phyloP scores from a whole-genome alignment of 2,329 filamentous ascomycete species.

The Cladosporium sp. region DNA sequence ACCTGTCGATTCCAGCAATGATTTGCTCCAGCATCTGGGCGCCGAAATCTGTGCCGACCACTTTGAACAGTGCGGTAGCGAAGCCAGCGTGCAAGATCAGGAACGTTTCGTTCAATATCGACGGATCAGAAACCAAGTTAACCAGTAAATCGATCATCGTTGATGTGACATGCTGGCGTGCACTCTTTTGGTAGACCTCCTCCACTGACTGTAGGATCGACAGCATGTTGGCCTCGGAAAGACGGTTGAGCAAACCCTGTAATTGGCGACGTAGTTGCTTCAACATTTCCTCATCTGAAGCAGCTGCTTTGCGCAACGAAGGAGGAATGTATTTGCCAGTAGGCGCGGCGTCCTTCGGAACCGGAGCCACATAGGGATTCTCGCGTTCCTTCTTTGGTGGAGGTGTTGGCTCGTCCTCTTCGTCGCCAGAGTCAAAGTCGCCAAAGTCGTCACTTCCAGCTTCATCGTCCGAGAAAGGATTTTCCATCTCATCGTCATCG shows the following conservation, averaged over 20 bases:
- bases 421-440: conserved; percentile 31
- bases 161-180: conserved; percentile 83
- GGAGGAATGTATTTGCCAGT: conserved; percentile 82
- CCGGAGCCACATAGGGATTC: conserved; percentile 84
- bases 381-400: conserved; percentile 56
- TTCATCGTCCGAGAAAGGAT: conserved; percentile 32
- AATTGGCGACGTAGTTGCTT: conserved; percentile 70
- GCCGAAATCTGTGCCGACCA: conserved; percentile 83
- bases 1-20: conserved; percentile 67
- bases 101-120: conserved; percentile 79
- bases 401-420: conserved; percentile 24
- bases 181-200: conserved; percentile 74
- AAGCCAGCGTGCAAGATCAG: conserved; percentile 89
- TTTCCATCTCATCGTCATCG: conserved; percentile 35
- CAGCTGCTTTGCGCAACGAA: conserved; percentile 64
- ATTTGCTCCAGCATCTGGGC: conserved; percentile 78
- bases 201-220: conserved; percentile 80
- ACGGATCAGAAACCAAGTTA: conserved; percentile 72
- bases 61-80: conserved; percentile 78
- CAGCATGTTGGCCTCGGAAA: conserved; percentile 86
- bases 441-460: conserved; percentile 28
- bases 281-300: conserved; percentile 63
- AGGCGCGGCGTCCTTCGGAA: conserved; percentile 36
- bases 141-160: conserved; percentile 74
- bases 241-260: conserved; percentile 84